Conservation (phyloP, 257 asterid genomes). For the Schizonepeta tenuifolia region DNA sequence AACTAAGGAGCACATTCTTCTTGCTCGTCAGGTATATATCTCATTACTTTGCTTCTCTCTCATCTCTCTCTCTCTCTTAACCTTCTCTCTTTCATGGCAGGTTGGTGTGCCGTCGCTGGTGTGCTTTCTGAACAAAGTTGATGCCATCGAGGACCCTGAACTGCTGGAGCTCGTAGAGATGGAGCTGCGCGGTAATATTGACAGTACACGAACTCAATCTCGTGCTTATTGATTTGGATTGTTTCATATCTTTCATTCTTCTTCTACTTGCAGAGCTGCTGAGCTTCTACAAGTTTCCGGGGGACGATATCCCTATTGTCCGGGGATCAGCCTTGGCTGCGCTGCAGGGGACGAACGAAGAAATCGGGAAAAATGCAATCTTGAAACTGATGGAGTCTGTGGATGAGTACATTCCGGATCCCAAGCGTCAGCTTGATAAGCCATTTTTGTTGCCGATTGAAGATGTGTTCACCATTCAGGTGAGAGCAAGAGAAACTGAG, state of each 20-base stretch:
- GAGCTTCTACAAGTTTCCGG: conserved; percentile 93
- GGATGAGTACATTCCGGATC: conserved; percentile 93
- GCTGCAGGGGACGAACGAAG: conserved; percentile 91
- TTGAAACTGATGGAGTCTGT: conserved; percentile 94
- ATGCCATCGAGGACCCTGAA: conserved; percentile 93
- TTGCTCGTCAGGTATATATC: conserved; percentile 80
- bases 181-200: conserved; percentile 86
- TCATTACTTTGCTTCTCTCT: not conserved
- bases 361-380: conserved; percentile 82
- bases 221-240: not conserved
- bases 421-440: conserved; percentile 85
- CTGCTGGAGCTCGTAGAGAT: conserved; percentile 96
- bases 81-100: conserved; percentile 41
- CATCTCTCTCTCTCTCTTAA: not conserved
- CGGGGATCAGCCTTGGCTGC: conserved; percentile 98
- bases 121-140: conserved; percentile 89
- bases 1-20: conserved; percentile 89
- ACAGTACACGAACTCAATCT: not conserved
- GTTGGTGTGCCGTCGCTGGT: conserved; percentile 98
- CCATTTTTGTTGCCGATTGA: conserved; percentile 96
- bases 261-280: conserved; percentile 69
- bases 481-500: not conserved
- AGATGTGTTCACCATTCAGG: conserved; percentile 99
- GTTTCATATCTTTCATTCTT: not conserved
- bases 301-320: conserved; percentile 93